Percentiles rank a stretch among this genome's conserved stretches.
These are phyloP conservation scores for Phytophthora aleatoria DNA, from an alignment of 352 stramenopile genomes.

Conservation along the genomic window DNA sequence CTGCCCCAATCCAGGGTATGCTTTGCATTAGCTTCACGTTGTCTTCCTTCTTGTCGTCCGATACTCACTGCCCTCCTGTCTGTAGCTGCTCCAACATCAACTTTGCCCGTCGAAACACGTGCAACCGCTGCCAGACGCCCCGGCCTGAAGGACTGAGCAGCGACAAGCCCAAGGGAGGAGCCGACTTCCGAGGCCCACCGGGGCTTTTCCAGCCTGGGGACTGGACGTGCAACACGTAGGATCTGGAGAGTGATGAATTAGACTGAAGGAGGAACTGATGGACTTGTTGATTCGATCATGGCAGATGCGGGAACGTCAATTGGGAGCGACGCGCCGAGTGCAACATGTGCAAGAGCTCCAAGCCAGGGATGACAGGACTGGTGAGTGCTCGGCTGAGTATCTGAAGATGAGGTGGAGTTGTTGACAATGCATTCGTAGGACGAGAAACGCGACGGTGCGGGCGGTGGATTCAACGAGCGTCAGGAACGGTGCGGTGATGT, in stretches of 20 bases:
- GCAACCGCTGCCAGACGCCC: constrained; percentile 82
- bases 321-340: constrained; percentile 86
- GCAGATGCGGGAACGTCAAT: constrained; percentile 86
- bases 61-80: constrained; percentile 6
- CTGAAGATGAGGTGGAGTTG: not conserved
- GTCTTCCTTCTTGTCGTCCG: not conserved
- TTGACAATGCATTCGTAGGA: constrained; percentile 41
- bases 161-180: constrained; percentile 24
- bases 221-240: constrained; percentile 82
- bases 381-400: constrained; percentile 32
- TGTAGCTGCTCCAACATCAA: constrained; percentile 84
- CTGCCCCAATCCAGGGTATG: constrained; percentile 80
- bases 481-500: constrained; percentile 64
- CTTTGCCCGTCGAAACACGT: constrained; percentile 78
- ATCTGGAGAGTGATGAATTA: not conserved
- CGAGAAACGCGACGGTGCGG: constrained; percentile 77
- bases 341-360: constrained; percentile 88
- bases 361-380: constrained; percentile 66
- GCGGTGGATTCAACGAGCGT: constrained; percentile 85
- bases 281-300: constrained; percentile 1
- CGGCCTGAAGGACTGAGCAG: constrained; percentile 49
- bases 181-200: constrained; percentile 59
- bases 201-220: constrained; percentile 83
- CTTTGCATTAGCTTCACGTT: not conserved
- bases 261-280: not conserved